phyloP scores from a whole-genome alignment of 2,329 filamentous ascomycete species.

The Didymosphaeria variabile region DNA sequence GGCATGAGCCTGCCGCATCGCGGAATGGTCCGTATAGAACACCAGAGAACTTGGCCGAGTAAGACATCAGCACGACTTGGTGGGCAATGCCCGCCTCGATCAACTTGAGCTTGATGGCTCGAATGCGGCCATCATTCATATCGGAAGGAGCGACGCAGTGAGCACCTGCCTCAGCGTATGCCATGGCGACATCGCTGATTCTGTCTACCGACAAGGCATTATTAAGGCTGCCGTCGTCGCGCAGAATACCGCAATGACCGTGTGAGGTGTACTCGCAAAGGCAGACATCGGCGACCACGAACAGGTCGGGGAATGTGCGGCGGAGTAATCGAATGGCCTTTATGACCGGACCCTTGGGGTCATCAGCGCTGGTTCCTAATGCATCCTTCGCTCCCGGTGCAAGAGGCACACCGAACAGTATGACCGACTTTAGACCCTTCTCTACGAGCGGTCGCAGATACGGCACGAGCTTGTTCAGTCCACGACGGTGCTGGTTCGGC shows the following conservation, averaged over 20 bases:
- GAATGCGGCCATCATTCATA: constrained; percentile 98
- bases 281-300: constrained; percentile 92
- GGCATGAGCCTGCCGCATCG: constrained; percentile 89
- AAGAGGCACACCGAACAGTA: constrained; percentile 93
- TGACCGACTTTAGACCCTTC: constrained; percentile 91
- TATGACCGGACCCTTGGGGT: constrained; percentile 92
- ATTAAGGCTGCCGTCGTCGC: constrained; percentile 91
- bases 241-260: constrained; percentile 94
- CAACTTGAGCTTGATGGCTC: constrained; percentile 96
- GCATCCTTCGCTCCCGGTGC: constrained; percentile 84
- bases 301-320: constrained; percentile 86
- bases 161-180: constrained; percentile 93
- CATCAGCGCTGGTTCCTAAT: constrained; percentile 89
- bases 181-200: constrained; percentile 95
- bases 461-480: constrained; percentile 83
- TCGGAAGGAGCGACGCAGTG: constrained; percentile 97
- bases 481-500: constrained; percentile 87
- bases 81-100: constrained; percentile 95
- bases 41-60: constrained; percentile 96
- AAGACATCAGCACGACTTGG: constrained; percentile 93
- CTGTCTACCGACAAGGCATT: constrained; percentile 93
- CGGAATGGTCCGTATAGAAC: constrained; percentile 97
- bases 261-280: constrained; percentile 99
- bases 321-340: constrained; percentile 84
- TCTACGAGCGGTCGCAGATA: constrained; percentile 86